Percentiles rank a stretch among this genome's conserved stretches.
Evolutionary conservation across 768 basidiomycete genomes (phyloP).

Genomic region (Exsudoporus frostii): DNA sequence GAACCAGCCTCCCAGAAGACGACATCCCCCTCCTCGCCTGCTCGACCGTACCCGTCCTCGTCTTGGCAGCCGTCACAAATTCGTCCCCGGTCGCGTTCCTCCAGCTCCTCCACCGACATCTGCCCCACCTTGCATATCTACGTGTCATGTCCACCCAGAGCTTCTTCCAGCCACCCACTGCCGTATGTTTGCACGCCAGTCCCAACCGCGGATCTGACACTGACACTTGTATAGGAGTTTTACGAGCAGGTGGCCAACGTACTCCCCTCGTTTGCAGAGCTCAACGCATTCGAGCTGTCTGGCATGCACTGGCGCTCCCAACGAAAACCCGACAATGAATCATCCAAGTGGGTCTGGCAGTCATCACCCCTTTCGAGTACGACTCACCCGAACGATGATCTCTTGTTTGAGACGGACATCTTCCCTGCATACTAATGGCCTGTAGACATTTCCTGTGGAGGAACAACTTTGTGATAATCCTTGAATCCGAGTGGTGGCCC

Average conservation of each 20-base stretch:
- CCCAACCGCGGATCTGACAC: neutral
- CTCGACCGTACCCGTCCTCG: slow-evolving; percentile 48
- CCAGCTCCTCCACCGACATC: slow-evolving; percentile 49
- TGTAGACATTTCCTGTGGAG: slow-evolving; percentile 13
- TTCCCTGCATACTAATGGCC: slow-evolving; percentile 28
- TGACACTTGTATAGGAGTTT: slow-evolving; percentile 45
- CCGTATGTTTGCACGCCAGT: slow-evolving; percentile 32
- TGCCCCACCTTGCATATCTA: slow-evolving; percentile 63
- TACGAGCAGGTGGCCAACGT: slow-evolving; percentile 57
- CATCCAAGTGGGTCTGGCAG: slow-evolving; percentile 50
- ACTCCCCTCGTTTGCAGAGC: slow-evolving; percentile 56
- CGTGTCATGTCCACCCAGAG: slow-evolving; percentile 58
- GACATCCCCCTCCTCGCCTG: slow-evolving; percentile 50
- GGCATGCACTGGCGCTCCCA: slow-evolving; percentile 73
- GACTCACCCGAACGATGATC: slow-evolving; percentile 29
- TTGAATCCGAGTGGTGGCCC: neutral
- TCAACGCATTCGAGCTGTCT: slow-evolving; percentile 68
- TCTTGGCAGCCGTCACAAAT: slow-evolving; percentile 59
- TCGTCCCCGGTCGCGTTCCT: slow-evolving; percentile 57
- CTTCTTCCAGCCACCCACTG: slow-evolving; percentile 47
- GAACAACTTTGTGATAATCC: neutral
- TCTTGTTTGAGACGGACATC: slow-evolving; percentile 30
- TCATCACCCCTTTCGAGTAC: slow-evolving; percentile 42
- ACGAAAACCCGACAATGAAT: slow-evolving; percentile 40
- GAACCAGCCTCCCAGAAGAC: slow-evolving; percentile 56